Base-by-base conservation (phyloP, 1,284 basidiomycete species). In the Ustilago shanxiensis region DNA sequence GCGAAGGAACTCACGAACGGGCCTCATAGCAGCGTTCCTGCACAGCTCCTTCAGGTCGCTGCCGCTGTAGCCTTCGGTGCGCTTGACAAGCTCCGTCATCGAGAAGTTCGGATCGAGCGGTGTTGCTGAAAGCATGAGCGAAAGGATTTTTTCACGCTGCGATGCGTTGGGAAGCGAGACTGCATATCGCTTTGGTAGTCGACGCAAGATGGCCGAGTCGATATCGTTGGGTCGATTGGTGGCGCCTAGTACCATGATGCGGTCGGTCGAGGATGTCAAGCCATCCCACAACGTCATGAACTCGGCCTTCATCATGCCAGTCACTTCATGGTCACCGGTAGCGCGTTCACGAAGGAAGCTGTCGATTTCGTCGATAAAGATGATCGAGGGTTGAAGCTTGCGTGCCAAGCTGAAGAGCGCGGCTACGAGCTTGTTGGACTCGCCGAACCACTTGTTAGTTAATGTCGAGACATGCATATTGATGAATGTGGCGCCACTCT, bases 211-310 rank as follows among this genome's bases (percentile, higher is more conserved):
- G 24, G 96, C 96, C 13, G 93, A 89, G 87, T 99, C 97, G 65
- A 99, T 99, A 83, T 98, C 96, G 79, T 91, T 91, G 14, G 95
- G 95, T 71, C 97, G 89, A 87, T 99, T 99, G 7, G 96, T 98
- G 0, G 95, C 96, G 31, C 96, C 96, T 2, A 99, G 90, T 5
- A 99, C 94, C 73, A 99, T 87, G 81, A 99, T 96, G 24, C 95
- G 90, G 56, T 89, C 88, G 16, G 87, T 90, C 3, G 91, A 91
- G 0, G 94, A 95, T 1, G 92, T 90, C n/a, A 99, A 88, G 3
- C 97, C 97, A 86, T 99, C 97, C 97, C 97, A 99, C 39, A 98
- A 88, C 91, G 95, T 97, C 95, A 99, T 98, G 86, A 99, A 99
- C 85, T 99, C 96, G 1, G 96, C 96, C 88, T 99, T 99, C 91